Conservation (phyloP, 441 rosid genomes). For the Kokia cookei region DNA sequence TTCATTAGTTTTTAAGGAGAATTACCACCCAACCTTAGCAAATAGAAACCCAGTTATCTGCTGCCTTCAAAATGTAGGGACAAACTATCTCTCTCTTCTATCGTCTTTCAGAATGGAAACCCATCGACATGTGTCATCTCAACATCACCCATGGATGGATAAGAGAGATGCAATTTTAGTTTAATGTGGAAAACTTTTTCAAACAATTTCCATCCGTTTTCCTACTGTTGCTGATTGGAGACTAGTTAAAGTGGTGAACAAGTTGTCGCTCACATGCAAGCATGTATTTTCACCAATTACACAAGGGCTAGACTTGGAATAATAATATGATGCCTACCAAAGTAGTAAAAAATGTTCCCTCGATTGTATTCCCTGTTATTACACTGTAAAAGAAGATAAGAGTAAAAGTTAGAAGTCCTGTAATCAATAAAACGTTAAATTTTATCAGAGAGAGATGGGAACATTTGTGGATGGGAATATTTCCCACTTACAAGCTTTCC, state of each 20-base stretch:
- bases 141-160: no score
- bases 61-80: neutral
- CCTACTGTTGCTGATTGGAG: neutral
- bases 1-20: neutral
- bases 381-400: neutral
- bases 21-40: no score
- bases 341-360: neutral
- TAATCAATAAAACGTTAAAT: no score
- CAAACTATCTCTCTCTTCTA: no score
- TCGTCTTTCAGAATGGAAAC: no score
- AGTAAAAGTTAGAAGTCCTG: no score
- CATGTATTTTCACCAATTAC: neutral
- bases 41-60: neutral
- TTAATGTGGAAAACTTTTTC: neutral
- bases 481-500: slow-evolving; percentile 1
- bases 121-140: no score
- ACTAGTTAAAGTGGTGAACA: neutral
- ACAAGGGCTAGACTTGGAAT: neutral
- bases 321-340: neutral
- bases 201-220: neutral
- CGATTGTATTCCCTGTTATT: neutral
- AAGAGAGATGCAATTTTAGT: no score
- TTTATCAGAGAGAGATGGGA: no score
- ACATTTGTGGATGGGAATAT: slow-evolving; percentile 32
- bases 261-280: neutral